Percentiles rank a stretch among this genome's conserved stretches.
Conservation (phyloP, 208 protist species). For the Acanthamoeba culbertsoni region DNA sequence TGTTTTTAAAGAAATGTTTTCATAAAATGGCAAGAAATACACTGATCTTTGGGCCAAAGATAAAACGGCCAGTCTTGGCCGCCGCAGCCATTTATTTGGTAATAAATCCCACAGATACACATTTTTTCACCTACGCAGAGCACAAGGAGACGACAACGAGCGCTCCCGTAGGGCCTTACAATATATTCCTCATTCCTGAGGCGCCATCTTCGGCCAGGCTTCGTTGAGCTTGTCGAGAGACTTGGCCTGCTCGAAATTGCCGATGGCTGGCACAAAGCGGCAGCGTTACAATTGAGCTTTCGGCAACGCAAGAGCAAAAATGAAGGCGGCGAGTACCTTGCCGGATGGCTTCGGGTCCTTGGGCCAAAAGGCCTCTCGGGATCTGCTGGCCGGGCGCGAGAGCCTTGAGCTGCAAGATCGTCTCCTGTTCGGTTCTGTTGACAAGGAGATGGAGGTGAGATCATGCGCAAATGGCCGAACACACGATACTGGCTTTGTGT, state of each 20-base stretch:
- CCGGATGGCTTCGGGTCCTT: slow-evolving; percentile 79
- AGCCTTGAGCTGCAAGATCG: slow-evolving; percentile 83
- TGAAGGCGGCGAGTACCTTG: slow-evolving; percentile 19
- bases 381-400: slow-evolving; percentile 79
- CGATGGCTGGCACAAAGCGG: slow-evolving; percentile 68
- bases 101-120: too few species aligned
- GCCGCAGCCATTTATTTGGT: too few species aligned
- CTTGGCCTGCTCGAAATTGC: slow-evolving; percentile 82
- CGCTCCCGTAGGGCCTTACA: too few species aligned
- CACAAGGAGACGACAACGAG: too few species aligned
- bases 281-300: neutral
- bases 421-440: slow-evolving; percentile 77
- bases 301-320: neutral
- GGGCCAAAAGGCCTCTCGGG: slow-evolving; percentile 81
- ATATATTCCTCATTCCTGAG: neutral
- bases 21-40: too few species aligned
- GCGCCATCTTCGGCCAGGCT: slow-evolving; percentile 73
- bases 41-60: too few species aligned
- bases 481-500: neutral
- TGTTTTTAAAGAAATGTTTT: too few species aligned
- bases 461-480: neutral
- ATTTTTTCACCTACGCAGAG: too few species aligned
- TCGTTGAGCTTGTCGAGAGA: slow-evolving; percentile 84
- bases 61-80: too few species aligned
- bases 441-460: neutral